Evolutionary conservation across 2,329 filamentous ascomycete genomes (phyloP), one percentile per base, ranked within the genome.

Genomic region (Myriangium duriaei): DNA sequence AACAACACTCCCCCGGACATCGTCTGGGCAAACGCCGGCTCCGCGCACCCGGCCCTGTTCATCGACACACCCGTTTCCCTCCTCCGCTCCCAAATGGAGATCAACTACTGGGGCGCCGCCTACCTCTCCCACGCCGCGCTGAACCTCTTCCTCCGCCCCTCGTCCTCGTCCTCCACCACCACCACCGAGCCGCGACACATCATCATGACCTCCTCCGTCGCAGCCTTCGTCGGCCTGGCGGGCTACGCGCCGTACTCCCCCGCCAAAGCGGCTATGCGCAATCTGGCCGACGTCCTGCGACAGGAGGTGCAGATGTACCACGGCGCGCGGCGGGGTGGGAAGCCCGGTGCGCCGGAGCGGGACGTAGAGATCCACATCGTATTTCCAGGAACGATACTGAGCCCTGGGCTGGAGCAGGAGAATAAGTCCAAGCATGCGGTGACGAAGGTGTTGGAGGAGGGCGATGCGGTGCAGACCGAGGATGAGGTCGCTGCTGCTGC

Each of bases 261-360:
- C 3, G 70, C 80, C 40, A 98, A 98, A 63, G 78, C 79, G 38
- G 91, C 91, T 1, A 68, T 98, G 47, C 77, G 85, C 41, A 79
- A 76, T 11, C 68, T 98, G 11, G 81, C 81, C 38, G 91, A 98
- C 55, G 79, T 78, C 0, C 67, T 98, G 34, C 76, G 75, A 14
- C 83, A 88, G 53, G 91, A 98, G 61, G 65, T 92, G 30, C 68
- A 85, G 50, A 65, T 95, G 36, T 98, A 96, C 65, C 86, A 87
- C 31, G 79, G 72, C 30, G 66, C 70, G 13, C 61, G 68, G 7
- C 59, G 61, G 19, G 51, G 59, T 24, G 46, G 49, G 11, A 49
- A 51, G 7, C 61, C 64, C 2, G 29, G 35, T 66, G 68, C 0
- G 58, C 79, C 37, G 73, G 72, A 76, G 42, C 73, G 79, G 30